Base-by-base conservation (phyloP, 2,329 filamentous ascomycete genomes). In the Fusarium sp. region DNA sequence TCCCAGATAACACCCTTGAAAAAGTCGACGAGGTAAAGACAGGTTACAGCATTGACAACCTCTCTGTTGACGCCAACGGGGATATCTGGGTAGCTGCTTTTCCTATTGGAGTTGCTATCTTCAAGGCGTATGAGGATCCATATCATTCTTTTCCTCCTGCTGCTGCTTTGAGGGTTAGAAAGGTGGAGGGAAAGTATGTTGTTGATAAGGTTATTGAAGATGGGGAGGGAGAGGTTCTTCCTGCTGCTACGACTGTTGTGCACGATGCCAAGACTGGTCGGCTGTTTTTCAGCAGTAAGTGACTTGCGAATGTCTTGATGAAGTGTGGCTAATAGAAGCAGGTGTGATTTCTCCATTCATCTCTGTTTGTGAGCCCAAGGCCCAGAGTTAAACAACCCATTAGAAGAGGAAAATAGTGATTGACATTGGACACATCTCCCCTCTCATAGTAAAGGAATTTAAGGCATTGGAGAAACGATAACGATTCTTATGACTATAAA, bases 331-430 rank as follows among this genome's bases (percentile, higher is more conserved):
- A 46, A 67, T 1, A 0, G 1, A 0, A 14, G 1, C 4, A 75
- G 73, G 73, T n/a, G 73, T 75, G 1, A 61, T 74, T 25, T 74
- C 73, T 1, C 70, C 73, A 0, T 75, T 61, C 7, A 75, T 75
- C 2, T 36, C 73, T 0, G 70, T 75, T 0, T 75, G 73, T 5
- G 70, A 75, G 8, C 71, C 71, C 2, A 74, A 63, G 18, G 38
- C 6, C 3, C 63, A 58, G 20, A 31, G 6, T 6, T 51, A 31
- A 6, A 13, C 10, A 31, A 18, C 25, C 4, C 23, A 25, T 7
- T 1, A 8, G 6, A 27, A 27, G 25, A 27, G 25, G 2, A 27
- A 1, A 9, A 3, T 27, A 9, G 2, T 4, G 27, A 8, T 16
- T 40, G 5, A 11, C 18, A 6, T 6, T 18, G 0, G 4, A 11